Evolutionary conservation across 192 early-diverging fungal genomes (phyloP), one percentile per base, ranked within the genome.

Genomic region (Podila clonocystis): DNA sequence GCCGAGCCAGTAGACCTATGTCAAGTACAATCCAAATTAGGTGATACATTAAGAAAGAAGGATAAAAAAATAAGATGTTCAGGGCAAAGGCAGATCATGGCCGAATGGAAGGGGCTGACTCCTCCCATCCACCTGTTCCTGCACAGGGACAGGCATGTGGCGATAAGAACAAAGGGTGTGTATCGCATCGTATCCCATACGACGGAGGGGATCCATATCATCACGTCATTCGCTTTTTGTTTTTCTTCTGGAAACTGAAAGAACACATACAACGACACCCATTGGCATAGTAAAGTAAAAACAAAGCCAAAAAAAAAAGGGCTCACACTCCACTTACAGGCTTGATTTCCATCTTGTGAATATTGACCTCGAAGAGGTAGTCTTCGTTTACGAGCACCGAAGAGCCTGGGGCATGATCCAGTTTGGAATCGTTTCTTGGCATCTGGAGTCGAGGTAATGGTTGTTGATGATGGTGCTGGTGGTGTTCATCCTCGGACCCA

Each of bases 1-100:
- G 7, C 95, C 95, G 58, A 89, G 79, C 95, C 95, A 96, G 75
- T 95, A 96, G 2, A 93, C 88, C 89, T 82, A 64, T 59, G 30
- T 58, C n/a, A 19, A 33, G 26, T 31, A 8, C 41, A 17, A 17
- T 45, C 11, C 41, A 45, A 45, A 45, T 12, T 45, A 45, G 41
- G 17, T 45, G 41, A 45, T 45, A 3, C 0, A 2, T 45, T 45
- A 29, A 29, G 22, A 65, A 36, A 6, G 3, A 33, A n/a, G 31
- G 31, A 1, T 36, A 11, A 36, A 36, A 36, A 36, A 36, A 36
- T 1, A 45, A 2, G 38, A 41, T 41, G 41, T 15, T 45, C 41
- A 45, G 41, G 41, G 41, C 41, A 45, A 36, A 6, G 41, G 8
- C 12, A 45, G 41, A 45, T 45, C 41, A 45, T 15, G 41, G 2